A percentile compares a stretch with the other conserved stretches of the same genome.
These are phyloP conservation scores for Penicilliopsis zonata DNA, from an alignment of 495 filamentous ascomycete genomes.

Conservation along the genomic window DNA sequence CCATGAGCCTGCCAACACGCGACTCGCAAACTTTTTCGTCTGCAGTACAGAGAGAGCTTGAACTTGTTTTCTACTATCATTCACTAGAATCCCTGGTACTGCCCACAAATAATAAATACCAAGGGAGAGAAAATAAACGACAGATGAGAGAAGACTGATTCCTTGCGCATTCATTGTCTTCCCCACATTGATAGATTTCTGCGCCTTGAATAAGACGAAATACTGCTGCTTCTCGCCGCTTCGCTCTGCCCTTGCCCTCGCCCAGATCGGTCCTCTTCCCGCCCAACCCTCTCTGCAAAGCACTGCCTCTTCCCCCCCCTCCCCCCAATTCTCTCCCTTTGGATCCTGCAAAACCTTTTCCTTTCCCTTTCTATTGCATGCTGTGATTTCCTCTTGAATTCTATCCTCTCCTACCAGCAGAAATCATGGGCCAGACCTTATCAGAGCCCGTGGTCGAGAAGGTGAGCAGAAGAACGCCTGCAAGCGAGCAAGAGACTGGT, in stretches of 20 bases:
- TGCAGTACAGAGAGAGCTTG: not conserved
- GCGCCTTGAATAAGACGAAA: not conserved
- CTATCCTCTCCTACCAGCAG: slow-evolving; percentile 3
- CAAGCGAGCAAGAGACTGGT: slow-evolving; percentile 5
- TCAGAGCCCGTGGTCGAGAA: slow-evolving; percentile 98
- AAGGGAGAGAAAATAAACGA: too few relatives aligned
- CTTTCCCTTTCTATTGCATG: slow-evolving; percentile 1
- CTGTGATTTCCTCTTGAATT: slow-evolving; percentile 2
- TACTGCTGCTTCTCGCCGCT: slow-evolving; percentile 12
- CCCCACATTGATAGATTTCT: slow-evolving; percentile 1
- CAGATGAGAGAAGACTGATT: too few relatives aligned
- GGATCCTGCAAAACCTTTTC: slow-evolving; percentile 1
- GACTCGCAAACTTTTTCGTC: not conserved
- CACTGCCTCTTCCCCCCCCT: slow-evolving; percentile 5
- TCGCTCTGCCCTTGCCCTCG: slow-evolving; percentile 14
- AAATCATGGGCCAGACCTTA: slow-evolving; percentile 91
- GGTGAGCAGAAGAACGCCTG: slow-evolving; percentile 45
- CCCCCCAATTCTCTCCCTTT: slow-evolving; percentile 1
- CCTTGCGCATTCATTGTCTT: too few relatives aligned
- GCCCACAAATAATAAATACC: too few relatives aligned
- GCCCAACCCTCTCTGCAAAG: slow-evolving; percentile 4
- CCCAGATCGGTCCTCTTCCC: slow-evolving; percentile 11
- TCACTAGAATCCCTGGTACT: too few relatives aligned
- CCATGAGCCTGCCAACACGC: not conserved
- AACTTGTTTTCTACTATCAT: not conserved